phyloP scores from a whole-genome alignment of 2,329 filamentous ascomycete genomes.

The Monilinia vaccinii-corymbosi region DNA sequence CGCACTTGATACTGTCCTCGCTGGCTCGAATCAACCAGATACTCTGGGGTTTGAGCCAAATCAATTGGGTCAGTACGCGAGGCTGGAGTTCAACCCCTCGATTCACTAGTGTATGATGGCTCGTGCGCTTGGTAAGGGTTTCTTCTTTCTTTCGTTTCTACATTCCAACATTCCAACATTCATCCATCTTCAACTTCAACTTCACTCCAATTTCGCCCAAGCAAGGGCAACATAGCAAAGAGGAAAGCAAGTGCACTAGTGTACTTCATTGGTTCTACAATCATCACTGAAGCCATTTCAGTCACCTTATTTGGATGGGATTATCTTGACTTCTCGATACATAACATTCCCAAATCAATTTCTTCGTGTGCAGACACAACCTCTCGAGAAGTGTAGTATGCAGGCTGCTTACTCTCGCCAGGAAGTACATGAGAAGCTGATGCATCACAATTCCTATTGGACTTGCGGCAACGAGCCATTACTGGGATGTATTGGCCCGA shows the following conservation, averaged over 20 bases:
- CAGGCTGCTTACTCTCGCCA: no score
- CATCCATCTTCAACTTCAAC: no score
- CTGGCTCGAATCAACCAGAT: slow-evolving; percentile 4
- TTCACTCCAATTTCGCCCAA: neutral
- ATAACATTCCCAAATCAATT: no score
- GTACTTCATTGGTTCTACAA: neutral
- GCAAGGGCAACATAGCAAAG: neutral
- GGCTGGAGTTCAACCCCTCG: neutral
- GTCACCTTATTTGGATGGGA: no score
- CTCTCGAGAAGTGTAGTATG: no score
- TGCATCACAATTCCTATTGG: no score
- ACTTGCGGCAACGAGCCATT: no score
- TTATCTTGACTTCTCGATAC: no score
- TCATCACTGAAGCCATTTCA: neutral
- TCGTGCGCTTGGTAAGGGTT: neutral
- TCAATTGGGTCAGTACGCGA: slow-evolving; percentile 5
- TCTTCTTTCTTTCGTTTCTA: neutral
- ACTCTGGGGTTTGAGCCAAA: neutral
- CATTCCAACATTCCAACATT: no score
- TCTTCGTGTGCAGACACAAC: no score
- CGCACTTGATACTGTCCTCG: neutral
- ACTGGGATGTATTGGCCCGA: no score
- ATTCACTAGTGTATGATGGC: neutral
- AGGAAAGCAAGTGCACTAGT: neutral
- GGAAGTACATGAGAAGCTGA: no score